These are phyloP conservation scores for Plenodomus biglobosus DNA, from an alignment of 2,329 filamentous ascomycete genomes.

Conservation along the genomic window DNA sequence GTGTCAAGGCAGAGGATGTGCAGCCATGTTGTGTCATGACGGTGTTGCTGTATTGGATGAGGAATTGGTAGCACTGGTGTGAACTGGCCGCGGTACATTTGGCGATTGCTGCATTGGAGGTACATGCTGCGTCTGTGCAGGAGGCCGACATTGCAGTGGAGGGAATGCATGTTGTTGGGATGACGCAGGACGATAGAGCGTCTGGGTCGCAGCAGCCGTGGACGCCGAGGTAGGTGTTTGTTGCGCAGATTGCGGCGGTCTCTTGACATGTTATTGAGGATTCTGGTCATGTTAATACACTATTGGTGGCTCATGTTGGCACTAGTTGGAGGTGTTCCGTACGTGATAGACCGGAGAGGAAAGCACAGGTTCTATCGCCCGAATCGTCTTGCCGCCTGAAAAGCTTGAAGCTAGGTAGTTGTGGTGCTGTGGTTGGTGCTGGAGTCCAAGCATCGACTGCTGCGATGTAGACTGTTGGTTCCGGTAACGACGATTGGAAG, in stretches of 20 bases:
- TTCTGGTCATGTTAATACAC: conserved; percentile 20
- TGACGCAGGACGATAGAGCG: conserved; percentile 23
- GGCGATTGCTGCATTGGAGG: conserved; percentile 23
- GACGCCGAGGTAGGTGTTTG: conserved; percentile 33
- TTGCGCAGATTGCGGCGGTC: conserved; percentile 33
- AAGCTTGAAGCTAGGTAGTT: conserved; percentile 22
- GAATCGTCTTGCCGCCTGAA: conserved; percentile 26
- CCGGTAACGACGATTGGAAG: conserved; percentile 30
- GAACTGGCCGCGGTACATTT: conserved; percentile 32
- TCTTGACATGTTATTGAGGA: conserved; percentile 35
- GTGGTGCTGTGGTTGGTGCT: conserved; percentile 33
- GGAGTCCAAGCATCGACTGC: conserved; percentile 34
- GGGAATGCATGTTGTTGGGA: conserved; percentile 38
- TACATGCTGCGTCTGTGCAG: conserved; percentile 32
- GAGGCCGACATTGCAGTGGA: conserved; percentile 23
- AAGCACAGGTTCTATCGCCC: conserved; percentile 35
- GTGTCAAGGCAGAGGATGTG: conserved; percentile 20
- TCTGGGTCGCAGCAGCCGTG: conserved; percentile 39
- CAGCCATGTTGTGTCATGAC: conserved; percentile 39
- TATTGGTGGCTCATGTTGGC: background rate
- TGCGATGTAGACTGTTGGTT: conserved; percentile 30
- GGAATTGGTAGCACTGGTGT: conserved; percentile 33
- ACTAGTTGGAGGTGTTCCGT: conserved; percentile 2
- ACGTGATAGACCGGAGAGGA: conserved; percentile 31
- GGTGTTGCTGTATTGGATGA: conserved; percentile 28